These are phyloP conservation scores for Eucalyptus cloeziana DNA, from an alignment of 345 rosid genomes.

Conservation along the genomic window DNA sequence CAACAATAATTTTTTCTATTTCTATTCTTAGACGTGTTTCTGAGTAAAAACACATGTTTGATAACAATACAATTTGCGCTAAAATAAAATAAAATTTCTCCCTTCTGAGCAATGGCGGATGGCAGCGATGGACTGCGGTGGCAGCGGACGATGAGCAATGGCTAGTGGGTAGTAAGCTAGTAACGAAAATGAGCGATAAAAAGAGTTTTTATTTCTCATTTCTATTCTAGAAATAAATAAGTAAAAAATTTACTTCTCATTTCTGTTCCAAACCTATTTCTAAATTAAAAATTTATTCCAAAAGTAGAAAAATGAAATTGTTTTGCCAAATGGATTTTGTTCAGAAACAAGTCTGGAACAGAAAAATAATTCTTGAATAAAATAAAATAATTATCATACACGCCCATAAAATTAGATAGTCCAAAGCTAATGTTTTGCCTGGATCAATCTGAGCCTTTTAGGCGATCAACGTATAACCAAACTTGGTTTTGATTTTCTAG, in stretches of 20 bases:
- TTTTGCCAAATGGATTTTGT: rapidly evolving
- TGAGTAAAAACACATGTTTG: rapidly evolving
- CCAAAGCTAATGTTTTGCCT: background rate
- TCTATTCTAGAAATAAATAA: rapidly evolving
- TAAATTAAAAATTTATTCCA: rapidly evolving
- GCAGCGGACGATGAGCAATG: rapidly evolving
- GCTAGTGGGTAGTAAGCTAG: rapidly evolving
- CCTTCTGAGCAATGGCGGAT: rapidly evolving
- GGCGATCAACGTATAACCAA: background rate
- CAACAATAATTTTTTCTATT: rapidly evolving
- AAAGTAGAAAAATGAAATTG: too few relatives aligned
- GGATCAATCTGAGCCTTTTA: background rate
- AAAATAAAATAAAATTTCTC: too few relatives aligned
- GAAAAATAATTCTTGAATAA: rapidly evolving
- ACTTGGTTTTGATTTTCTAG: background rate
- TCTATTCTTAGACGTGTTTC: rapidly evolving
- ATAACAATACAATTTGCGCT: rapidly evolving
- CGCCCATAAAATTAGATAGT: background rate
- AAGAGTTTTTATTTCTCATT: too few relatives aligned
- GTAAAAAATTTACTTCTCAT: too few relatives aligned
- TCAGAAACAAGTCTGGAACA: rapidly evolving
- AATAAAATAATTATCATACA: rapidly evolving
- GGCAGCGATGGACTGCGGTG: rapidly evolving
- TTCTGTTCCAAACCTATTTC: rapidly evolving
- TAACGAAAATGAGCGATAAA: rapidly evolving